Base-by-base conservation (phyloP, 2,329 filamentous ascomycete species). In the Biscogniauxia mediterranea region DNA sequence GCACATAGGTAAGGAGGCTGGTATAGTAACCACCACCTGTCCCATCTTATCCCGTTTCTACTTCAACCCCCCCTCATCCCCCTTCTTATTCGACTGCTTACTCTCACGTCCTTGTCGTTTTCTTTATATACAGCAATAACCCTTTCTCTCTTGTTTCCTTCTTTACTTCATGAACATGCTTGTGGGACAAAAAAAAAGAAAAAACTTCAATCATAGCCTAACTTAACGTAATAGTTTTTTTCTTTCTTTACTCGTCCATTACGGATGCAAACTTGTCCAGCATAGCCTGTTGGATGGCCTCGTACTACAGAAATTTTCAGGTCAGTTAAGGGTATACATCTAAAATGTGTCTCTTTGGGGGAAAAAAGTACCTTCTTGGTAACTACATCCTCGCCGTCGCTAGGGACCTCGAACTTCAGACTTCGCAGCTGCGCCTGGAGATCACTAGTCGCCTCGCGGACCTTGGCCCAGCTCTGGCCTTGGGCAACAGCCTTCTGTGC, bases 221-320 rank as follows among this genome's bases (percentile, higher is more conserved):
- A 13, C 28, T 6, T n/a, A 46, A 42, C 13, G 17, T 46, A 46
- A 46, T 46, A 17, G 17, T 46, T 46, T 46, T 46, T 32, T 13
- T 32, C 28, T 32, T 13, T 32, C 28, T 32, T 78, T 93, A 99
- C 85, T 98, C 94, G 78, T 99, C 95, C 76, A 92, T 87, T 63
- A 99, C 94, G 49, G 93, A 89, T 55, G 95, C 95, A 80, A 99
- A 99, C 82, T 97, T 97, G 81, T 99, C 95, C 70, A 90, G 89
- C 93, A 99, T 94, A 71, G 87, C 84, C 80, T 96, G 92, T 71
- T 95, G 85, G 70, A 98, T 87, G 70, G 88, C 88, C 84, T 98
- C 95, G 78, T 98, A 99, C 91, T 95, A 71, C 56, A 49, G n/a
- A 20, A 46, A 46, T 9, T 46, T 9, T 54, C 55, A 15, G n/a